Base-by-base conservation (phyloP, 106 monocot species). In the Cymbidium sinense region DNA sequence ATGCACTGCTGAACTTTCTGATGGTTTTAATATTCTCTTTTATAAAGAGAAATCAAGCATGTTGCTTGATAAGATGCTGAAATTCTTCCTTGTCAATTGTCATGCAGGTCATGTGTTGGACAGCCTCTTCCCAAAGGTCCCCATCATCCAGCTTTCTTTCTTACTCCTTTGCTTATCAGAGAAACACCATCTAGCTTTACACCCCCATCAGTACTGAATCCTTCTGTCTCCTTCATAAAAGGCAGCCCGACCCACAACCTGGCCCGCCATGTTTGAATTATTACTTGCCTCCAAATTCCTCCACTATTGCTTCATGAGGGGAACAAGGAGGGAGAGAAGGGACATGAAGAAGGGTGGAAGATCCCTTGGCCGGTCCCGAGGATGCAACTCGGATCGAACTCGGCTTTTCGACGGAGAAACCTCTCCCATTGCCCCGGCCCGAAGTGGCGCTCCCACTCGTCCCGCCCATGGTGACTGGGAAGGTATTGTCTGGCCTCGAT, bases 401-500 rank as follows among this genome's bases (percentile, higher is more conserved):
- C 79, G 17, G 64, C 76, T 81, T 96, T 96, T 18, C 84, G 84
- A 20, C 72, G 70, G 17, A 79, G 31, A 61, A 96, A 93, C 35
- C 31, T 78, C 21, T 79, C 81, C 96, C 96, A 96, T 35, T 79
- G 80, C 11, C 43, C 36, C 1, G 33, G 2, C 1, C 96, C 96
- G 33, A 91, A 96, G 65, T 96, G 96, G 13, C n/a, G 64, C 43
- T 74, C 71, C 96, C 96, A 96, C 37, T 91, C 84, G 21, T 18
- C 23, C 5, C 44, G 79, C 4, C 81, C 81, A 15, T 25, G 20
- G 74, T 91, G 75, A 75, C 86, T 80, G 0, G 96, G 91, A 2
- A 96, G 81, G 80, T 96, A 96, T 74, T 96, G 93, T 52, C 89
- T 96, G 73, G 77, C 76, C 36, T 80, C 74, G 10, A 96, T 87